Conservation (phyloP, 116 monocot genomes). For the Papilionanthe hybrid region DNA sequence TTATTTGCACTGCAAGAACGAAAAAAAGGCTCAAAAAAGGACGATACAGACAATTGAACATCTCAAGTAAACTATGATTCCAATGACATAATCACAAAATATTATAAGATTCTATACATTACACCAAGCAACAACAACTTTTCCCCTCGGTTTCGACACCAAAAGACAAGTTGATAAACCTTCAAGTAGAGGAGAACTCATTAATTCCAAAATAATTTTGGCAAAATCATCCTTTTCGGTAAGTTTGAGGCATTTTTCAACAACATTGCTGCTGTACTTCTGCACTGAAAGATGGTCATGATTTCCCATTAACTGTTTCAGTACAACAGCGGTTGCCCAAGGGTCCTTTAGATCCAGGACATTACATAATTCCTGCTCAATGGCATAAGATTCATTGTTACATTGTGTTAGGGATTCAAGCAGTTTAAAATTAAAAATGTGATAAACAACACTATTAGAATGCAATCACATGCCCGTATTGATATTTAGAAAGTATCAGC, state of each 20-base stretch:
- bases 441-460: background rate
- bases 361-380: constrained; percentile 40
- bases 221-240: constrained; percentile 8
- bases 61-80: background rate
- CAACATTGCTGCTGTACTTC: constrained; percentile 51
- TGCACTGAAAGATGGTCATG: constrained; percentile 30
- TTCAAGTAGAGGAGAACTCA: background rate
- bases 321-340: constrained; percentile 16
- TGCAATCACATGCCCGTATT: constrained; percentile 15
- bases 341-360: constrained; percentile 20
- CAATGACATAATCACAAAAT: background rate
- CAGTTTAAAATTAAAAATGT: background rate
- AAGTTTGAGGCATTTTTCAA: constrained; percentile 39
- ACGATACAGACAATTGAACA: background rate
- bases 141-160: background rate
- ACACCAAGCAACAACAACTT: background rate
- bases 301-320: constrained; percentile 28
- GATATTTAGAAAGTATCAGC: constrained; percentile 25
- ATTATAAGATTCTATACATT: background rate
- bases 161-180: background rate
- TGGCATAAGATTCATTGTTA: background rate
- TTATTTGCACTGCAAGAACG: background rate
- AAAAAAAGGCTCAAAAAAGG: background rate
- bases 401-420: too few species aligned
- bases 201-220: constrained; percentile 2